Conservation (phyloP, 768 basidiomycete species). For the Boletellus ananiceps region DNA sequence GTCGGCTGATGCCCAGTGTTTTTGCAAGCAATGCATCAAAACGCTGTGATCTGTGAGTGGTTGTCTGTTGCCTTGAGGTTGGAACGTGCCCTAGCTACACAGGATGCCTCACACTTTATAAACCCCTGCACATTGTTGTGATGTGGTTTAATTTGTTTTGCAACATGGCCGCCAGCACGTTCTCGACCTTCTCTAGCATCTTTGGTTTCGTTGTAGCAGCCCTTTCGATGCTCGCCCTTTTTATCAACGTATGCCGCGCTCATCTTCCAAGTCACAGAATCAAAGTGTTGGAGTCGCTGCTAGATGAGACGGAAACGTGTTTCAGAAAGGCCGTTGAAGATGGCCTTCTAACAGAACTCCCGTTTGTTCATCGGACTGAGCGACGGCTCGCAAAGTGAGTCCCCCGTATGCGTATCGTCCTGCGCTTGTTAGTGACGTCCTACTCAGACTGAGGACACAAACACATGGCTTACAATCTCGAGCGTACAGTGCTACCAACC, state of each 20-base stretch:
- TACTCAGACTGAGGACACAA: too few relatives aligned
- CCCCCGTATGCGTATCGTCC: too few relatives aligned
- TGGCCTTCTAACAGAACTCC: background rate
- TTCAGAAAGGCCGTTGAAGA: background rate
- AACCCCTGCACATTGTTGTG: too few relatives aligned
- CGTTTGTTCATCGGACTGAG: background rate
- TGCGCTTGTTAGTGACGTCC: too few relatives aligned
- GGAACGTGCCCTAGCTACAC: too few relatives aligned
- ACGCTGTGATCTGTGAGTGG: too few relatives aligned
- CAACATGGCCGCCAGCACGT: background rate
- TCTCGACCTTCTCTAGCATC: background rate
- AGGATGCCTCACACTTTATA: too few relatives aligned
- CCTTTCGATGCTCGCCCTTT: background rate
- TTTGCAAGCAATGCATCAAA: too few relatives aligned
- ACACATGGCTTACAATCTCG: background rate
- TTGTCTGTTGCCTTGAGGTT: too few relatives aligned
- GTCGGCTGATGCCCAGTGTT: too few relatives aligned
- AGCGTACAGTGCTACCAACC: background rate
- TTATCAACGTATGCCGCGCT: background rate
- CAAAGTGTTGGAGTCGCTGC: background rate
- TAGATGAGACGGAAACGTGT: background rate
- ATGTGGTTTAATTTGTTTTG: too few relatives aligned
- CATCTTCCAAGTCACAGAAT: background rate
- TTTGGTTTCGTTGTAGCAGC: background rate
- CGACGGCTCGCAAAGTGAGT: background rate